phyloP scores from a whole-genome alignment of 129 eudicot species.

The Kitagawia praeruptora region DNA sequence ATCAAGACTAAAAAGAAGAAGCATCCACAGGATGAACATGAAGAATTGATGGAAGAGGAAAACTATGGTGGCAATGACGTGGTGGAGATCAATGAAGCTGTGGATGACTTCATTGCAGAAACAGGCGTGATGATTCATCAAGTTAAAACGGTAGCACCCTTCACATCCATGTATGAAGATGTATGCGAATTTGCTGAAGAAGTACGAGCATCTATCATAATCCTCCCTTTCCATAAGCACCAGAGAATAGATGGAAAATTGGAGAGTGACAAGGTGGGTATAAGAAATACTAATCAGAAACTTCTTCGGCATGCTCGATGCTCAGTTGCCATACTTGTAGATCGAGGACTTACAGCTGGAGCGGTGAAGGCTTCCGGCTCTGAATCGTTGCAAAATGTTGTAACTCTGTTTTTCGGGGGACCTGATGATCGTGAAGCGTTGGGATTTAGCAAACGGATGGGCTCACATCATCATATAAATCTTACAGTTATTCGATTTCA shows the following conservation, averaged over 20 bases:
- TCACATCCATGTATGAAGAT: conserved; percentile 48
- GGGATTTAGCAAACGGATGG: conserved; percentile 73
- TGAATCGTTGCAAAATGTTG: conserved; percentile 67
- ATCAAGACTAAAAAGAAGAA: conserved; percentile 23
- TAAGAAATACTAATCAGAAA: conserved; percentile 74
- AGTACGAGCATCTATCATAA: conserved; percentile 59
- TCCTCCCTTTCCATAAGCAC: conserved; percentile 89
- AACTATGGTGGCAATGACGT: conserved; percentile 65
- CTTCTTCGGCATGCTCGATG: conserved; percentile 68
- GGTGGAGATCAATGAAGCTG: conserved; percentile 72
- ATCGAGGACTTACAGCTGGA: conserved; percentile 61
- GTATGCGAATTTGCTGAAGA: conserved; percentile 70
- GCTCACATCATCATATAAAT: conserved; percentile 62
- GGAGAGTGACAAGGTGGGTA: conserved; percentile 76
- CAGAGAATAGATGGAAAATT: conserved; percentile 89
- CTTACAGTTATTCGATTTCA: conserved; percentile 68
- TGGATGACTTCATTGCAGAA: conserved; percentile 54
- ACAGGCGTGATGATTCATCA: conserved; percentile 62
- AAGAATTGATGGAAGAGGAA: conserved; percentile 77
- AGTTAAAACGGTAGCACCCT: conserved; percentile 56
- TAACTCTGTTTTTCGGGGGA: conserved; percentile 82
- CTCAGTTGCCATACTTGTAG: conserved; percentile 69
- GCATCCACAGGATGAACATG: conserved; percentile 45
- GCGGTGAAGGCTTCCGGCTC: conserved; percentile 38
- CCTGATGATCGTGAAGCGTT: conserved; percentile 97